A percentile compares a stretch with the other conserved stretches of the same genome.
phyloP scores from a whole-genome alignment of 2,329 filamentous ascomycete species.

The Cladorrhinum sp. region DNA sequence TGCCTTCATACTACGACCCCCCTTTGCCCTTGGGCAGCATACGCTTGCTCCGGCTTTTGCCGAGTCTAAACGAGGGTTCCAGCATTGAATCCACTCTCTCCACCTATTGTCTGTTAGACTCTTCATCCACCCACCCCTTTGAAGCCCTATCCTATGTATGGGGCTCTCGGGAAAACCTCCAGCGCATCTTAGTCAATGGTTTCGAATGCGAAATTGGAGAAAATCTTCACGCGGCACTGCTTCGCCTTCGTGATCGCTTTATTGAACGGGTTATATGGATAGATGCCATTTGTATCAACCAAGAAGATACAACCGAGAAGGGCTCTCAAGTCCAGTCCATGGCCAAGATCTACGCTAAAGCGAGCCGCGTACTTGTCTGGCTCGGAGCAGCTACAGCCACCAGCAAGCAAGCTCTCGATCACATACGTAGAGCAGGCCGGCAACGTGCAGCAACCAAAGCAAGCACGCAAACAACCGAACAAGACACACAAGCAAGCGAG shows the following conservation, averaged over 20 bases:
- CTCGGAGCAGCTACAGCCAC: not conserved
- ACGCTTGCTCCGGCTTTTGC: not conserved
- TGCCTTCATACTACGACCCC: not conserved
- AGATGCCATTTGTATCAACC: constrained; percentile 17
- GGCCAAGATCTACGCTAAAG: constrained; percentile 13
- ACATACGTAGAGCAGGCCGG: too few species aligned
- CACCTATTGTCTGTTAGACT: not conserved
- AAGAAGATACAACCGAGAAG: constrained; percentile 1
- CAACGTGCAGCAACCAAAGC: too few species aligned
- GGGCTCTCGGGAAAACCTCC: not conserved
- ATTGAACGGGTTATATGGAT: constrained; percentile 9
- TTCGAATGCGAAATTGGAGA: not conserved
- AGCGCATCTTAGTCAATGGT: not conserved
- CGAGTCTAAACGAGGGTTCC: not conserved
- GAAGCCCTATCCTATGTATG: not conserved
- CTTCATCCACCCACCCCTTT: not conserved
- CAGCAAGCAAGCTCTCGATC: too few species aligned
- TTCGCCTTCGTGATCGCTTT: constrained; percentile 6
- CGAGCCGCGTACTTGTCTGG: constrained; percentile 13
- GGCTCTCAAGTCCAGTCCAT: constrained; percentile 6
- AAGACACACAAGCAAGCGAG: too few species aligned
- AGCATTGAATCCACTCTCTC: not conserved
- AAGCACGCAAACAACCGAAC: too few species aligned
- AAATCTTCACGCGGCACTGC: constrained; percentile 9
- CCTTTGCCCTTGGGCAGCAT: not conserved